Conservation (phyloP, 2,329 filamentous ascomycete genomes). For the Xylaria multiplex region DNA sequence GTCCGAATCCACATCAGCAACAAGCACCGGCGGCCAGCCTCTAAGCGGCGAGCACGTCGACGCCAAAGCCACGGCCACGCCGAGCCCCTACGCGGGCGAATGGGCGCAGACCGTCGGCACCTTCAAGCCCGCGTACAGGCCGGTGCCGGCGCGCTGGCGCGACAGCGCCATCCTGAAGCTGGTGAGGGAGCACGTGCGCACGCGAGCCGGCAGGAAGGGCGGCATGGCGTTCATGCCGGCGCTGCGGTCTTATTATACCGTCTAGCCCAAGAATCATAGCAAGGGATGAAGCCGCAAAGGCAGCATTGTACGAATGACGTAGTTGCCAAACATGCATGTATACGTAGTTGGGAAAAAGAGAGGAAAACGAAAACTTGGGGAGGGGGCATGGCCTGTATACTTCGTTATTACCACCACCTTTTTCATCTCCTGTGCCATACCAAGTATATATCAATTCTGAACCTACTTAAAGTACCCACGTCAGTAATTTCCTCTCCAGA, state of each 20-base stretch:
- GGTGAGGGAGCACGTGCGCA: conserved; percentile 82
- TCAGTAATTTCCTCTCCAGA: no score
- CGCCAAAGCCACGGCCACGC: conserved; percentile 41
- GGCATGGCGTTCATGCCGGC: conserved; percentile 69
- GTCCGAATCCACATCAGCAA: conserved; percentile 28
- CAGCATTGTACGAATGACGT: no score
- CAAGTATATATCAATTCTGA: no score
- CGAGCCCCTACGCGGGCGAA: conserved; percentile 70
- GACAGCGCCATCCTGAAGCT: conserved; percentile 81
- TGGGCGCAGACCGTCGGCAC: conserved; percentile 97
- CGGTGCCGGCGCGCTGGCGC: conserved; percentile 86
- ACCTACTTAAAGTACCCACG: no score
- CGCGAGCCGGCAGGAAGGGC: conserved; percentile 63
- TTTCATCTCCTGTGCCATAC: no score
- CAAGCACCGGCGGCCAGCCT: conserved; percentile 30
- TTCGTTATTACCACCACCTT: no score
- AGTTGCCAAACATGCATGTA: no score
- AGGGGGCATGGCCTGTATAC: no score
- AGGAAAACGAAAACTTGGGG: no score
- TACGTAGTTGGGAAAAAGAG: no score
- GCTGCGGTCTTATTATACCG: conserved; percentile 43
- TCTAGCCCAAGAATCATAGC: no score
- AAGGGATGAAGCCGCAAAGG: no score
- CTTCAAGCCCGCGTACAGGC: conserved; percentile 92
- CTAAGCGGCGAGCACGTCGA: conserved; percentile 43